Evolutionary conservation across 1,139 yeast genomes (phyloP).

Genomic region (Geotrichum histeridarum): DNA sequence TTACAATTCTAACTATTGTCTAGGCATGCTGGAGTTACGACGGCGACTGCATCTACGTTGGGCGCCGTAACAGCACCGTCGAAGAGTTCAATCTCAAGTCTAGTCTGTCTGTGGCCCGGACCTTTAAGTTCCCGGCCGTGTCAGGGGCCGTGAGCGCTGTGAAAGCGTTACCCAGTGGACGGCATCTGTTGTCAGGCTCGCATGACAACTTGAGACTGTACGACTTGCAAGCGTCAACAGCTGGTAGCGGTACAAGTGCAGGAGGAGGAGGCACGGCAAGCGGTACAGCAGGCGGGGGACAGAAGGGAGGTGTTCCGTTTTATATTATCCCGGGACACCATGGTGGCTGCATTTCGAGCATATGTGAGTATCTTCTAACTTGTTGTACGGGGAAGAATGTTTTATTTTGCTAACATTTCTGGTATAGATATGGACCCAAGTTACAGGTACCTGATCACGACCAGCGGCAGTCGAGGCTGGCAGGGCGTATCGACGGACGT

Average conservation of each 20-base stretch:
- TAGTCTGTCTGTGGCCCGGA: constrained; percentile 50
- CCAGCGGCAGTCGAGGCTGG: constrained; percentile 97
- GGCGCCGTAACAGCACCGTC: constrained; percentile 82
- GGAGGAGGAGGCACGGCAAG: too few relatives aligned
- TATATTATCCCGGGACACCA: constrained; percentile 60
- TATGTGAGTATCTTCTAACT: constrained; percentile 16
- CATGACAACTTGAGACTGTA: constrained; percentile 84
- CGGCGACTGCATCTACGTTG: constrained; percentile 76
- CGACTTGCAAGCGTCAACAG: constrained; percentile 56
- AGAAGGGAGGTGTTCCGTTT: constrained; percentile 43
- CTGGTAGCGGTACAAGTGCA: too few relatives aligned
- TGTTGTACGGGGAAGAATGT: neutral
- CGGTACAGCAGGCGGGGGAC: constrained; percentile 17
- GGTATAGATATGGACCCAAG: constrained; percentile 70
- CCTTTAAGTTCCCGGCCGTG: constrained; percentile 72
- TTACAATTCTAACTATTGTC: neutral
- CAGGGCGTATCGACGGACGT: constrained; percentile 75
- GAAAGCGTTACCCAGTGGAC: constrained; percentile 71
- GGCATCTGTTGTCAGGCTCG: constrained; percentile 81
- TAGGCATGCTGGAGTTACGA: constrained; percentile 85
- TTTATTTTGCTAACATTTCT: constrained; percentile 41
- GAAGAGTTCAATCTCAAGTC: constrained; percentile 76
- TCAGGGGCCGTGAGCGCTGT: constrained; percentile 90
- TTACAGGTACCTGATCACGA: constrained; percentile 79
- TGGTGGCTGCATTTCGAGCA: constrained; percentile 61